These are phyloP conservation scores for Penicillium lividum DNA, from an alignment of 495 filamentous ascomycete genomes.

Conservation along the genomic window DNA sequence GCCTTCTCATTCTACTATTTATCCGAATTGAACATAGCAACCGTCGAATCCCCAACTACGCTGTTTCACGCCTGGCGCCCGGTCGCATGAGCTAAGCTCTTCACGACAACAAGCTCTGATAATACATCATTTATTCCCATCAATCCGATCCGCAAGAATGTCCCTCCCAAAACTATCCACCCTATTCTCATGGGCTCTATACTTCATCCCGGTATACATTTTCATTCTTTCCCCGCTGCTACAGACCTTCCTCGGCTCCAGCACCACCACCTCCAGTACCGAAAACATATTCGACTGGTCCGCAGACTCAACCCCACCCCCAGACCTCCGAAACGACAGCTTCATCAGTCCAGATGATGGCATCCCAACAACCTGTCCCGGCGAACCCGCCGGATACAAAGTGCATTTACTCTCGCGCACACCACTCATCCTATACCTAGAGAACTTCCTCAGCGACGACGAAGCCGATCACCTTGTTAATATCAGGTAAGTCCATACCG, in stretches of 20 bases:
- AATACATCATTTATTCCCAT: conserved; percentile 6
- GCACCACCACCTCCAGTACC: conserved; percentile 12
- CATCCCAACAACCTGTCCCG: conserved; percentile 29
- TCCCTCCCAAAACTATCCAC: conserved; percentile 32
- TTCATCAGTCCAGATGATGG: conserved; percentile 35
- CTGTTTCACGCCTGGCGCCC: background rate
- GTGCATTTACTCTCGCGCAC: conserved; percentile 49
- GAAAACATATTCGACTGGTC: conserved; percentile 25
- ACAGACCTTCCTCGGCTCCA: conserved; percentile 12
- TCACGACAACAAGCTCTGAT: background rate
- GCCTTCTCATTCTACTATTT: background rate
- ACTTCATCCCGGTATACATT: conserved; percentile 43
- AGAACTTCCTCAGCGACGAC: conserved; percentile 49
- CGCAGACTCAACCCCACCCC: conserved; percentile 11
- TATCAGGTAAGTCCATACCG: conserved; percentile 41
- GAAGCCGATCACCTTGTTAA: conserved; percentile 54
- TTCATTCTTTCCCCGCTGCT: conserved; percentile 33
- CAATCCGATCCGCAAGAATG: conserved; percentile 14
- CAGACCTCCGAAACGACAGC: conserved; percentile 39
- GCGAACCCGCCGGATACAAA: conserved; percentile 30
- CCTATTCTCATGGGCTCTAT: conserved; percentile 38
- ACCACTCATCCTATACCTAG: conserved; percentile 58
- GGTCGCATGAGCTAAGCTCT: background rate
- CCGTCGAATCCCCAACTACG: background rate
- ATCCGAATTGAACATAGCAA: background rate